Base-by-base conservation (phyloP, 148 eudicot species). In the Rheum nobile region DNA sequence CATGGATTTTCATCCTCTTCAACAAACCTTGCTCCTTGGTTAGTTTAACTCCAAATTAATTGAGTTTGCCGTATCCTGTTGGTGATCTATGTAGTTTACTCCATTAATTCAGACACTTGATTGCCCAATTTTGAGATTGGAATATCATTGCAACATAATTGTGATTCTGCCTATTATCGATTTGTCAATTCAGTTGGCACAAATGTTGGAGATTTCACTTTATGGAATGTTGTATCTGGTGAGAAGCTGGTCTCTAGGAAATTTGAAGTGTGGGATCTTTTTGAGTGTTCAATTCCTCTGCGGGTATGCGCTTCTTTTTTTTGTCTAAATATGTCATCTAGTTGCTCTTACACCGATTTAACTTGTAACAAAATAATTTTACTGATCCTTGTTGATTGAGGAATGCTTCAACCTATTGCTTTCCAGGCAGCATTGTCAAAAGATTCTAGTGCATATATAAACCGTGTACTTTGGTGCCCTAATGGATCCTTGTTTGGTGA, bases 391-490 rank as follows among this genome's bases (percentile, higher is more conserved):
- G 1, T 46, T 13, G 10, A 65, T 44, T 73, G 37, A 24, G 32
- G 63, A 37, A 32, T 63, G 47, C 43, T 71, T 74, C 65, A 32
- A 14, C 22, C 28, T 8, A 71, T 32, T 34, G 34, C 59, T 76
- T 57, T 81, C 35, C 82, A 93, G 98, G 80, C 88, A 71, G 88
- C 89, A 77, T 74, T 88, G 54, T 86, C 79, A 16, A 90, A 90
- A 78, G 93, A 90, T 77, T 89, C 91, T 7, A 76, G 85, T 65
- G 88, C 86, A 31, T 87, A 87, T 75, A 96, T 90, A 37, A 93
- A 89, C 78, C 96, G 98, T 75, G 86, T 93, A 50, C 85, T 84
- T 48, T 93, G 98, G 98, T 89, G 98, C 75, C 89, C 92, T 38
- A 94, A 93, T 86, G 98, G 98, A 77, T 79, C 87, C 79, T 75